Conservation (phyloP, 2,329 filamentous ascomycete species). For the Exophiala mesophila region DNA sequence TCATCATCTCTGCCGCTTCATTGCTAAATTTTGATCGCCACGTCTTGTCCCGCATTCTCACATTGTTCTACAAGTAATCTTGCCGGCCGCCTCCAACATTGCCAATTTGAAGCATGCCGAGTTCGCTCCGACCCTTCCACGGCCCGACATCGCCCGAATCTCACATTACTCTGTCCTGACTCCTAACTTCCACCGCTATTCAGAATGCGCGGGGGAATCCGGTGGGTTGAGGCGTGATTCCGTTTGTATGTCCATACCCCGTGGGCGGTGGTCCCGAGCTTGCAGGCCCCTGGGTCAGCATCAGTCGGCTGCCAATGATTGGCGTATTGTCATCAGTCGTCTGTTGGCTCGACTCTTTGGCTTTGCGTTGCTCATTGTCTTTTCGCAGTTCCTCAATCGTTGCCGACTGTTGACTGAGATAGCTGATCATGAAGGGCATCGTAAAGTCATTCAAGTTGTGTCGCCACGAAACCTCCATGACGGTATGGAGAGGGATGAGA, state of each 20-base stretch:
- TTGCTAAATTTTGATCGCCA: neutral
- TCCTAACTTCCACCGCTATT: conserved; percentile 13
- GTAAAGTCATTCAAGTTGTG: conserved; percentile 92
- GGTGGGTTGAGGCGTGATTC: conserved; percentile 83
- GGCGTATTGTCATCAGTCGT: conserved; percentile 91
- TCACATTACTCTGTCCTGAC: neutral
- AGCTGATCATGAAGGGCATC: conserved; percentile 99
- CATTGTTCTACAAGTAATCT: neutral
- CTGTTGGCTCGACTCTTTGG: conserved; percentile 64
- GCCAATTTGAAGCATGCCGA: neutral
- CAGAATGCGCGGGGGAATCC: conserved; percentile 59
- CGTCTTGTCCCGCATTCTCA: neutral
- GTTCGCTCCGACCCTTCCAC: conserved; percentile 1
- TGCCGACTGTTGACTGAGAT: conserved; percentile 82
- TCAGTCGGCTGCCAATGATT: conserved; percentile 83
- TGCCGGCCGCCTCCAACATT: neutral
- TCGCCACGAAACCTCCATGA: conserved; percentile 96
- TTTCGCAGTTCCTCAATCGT: conserved; percentile 81
- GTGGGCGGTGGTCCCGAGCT: conserved; percentile 53
- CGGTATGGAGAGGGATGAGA: conserved; percentile 83
- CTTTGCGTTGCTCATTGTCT: conserved; percentile 92
- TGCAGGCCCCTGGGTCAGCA: conserved; percentile 88
- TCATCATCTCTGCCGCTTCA: neutral
- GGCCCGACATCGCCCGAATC: conserved; percentile 15
- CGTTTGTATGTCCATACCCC: conserved; percentile 74